Evolutionary conservation across 441 rosid species (phyloP), one percentile per base, ranked within the genome.

Genomic region (Jatropha podagrica): DNA sequence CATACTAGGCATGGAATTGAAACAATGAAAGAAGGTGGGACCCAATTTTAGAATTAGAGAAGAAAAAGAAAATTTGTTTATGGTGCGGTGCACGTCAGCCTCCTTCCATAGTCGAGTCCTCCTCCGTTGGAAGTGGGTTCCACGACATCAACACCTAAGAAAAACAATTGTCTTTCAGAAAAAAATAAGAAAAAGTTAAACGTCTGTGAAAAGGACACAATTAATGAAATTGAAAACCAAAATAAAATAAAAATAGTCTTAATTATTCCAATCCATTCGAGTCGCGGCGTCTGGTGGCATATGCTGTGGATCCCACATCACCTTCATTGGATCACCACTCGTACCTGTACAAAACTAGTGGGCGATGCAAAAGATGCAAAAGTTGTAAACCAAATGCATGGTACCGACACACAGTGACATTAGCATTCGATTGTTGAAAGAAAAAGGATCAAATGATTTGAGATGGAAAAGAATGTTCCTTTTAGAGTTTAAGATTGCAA

Each of bases 41-140:
- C 71, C 75, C 75, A 13, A 27, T 13, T 20, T 3, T 0, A 7
- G 52, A 62, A 4, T 13, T n/a, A 44, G 41, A 4, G 23, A 48
- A 61, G 55, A 9, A 38, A 27, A 62, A 27, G 59, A 49, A 27
- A 27, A 5, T 13, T 14, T 1, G 23, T 4, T 10, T 65, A 20
- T 71, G 78, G 86, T 90, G 94, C 85, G 91, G 32, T 61, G 87
- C 92, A 81, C 92, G 92, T 86, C 91, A 86, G 87, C 83, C 65
- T 76, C 65, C 74, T 68, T 20, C 58, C 59, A 63, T 32, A 76
- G 86, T 32, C 32, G 32, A 32, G 32, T 76, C 90, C 87, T 88
- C 88, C 86, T 71, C 91, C 92, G 64, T 76, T 73, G 89, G 91
- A 88, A 83, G 91, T 88, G 92, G 88, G 88, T 85, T 88, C 92